A percentile compares a stretch with the other conserved stretches of the same genome.
phyloP scores from a whole-genome alignment of 2,329 filamentous ascomycete species.

The Teratosphaeria destructans region DNA sequence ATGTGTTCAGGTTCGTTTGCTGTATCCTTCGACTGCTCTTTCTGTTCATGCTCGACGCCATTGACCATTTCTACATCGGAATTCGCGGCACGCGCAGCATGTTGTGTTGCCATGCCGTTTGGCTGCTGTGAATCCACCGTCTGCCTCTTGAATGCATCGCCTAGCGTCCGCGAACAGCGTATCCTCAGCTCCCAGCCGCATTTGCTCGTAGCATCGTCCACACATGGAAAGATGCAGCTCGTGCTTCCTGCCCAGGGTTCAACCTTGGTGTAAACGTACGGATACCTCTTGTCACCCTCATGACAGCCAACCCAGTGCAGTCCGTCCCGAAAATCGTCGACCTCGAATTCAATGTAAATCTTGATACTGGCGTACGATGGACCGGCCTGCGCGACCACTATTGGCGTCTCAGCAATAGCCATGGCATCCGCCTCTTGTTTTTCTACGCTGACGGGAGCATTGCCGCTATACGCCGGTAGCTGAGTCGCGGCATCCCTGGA shows the following conservation, averaged over 20 bases:
- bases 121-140: slow-evolving; percentile 11
- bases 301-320: slow-evolving; percentile 85
- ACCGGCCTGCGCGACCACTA: slow-evolving; percentile 17
- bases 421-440: slow-evolving; percentile 23
- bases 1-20: slow-evolving; percentile 25
- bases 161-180: slow-evolving; percentile 74
- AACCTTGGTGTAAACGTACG: slow-evolving; percentile 83
- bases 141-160: slow-evolving; percentile 51
- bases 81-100: slow-evolving; percentile 26
- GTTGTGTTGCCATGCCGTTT: slow-evolving; percentile 17
- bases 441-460: slow-evolving; percentile 18
- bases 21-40: slow-evolving; percentile 6
- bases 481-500: slow-evolving; percentile 32
- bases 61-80: slow-evolving; percentile 29
- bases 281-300: slow-evolving; percentile 69
- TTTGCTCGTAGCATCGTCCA: slow-evolving; percentile 73
- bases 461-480: slow-evolving; percentile 33
- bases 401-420: slow-evolving; percentile 19
- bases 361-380: slow-evolving; percentile 48
- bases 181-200: slow-evolving; percentile 84
- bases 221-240: slow-evolving; percentile 82
- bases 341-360: slow-evolving; percentile 65
- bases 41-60: slow-evolving; percentile 16
- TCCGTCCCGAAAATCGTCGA: slow-evolving; percentile 69
- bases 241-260: slow-evolving; percentile 67